phyloP scores from a whole-genome alignment of 2,329 filamentous ascomycete species.

The Fusarium sp. region DNA sequence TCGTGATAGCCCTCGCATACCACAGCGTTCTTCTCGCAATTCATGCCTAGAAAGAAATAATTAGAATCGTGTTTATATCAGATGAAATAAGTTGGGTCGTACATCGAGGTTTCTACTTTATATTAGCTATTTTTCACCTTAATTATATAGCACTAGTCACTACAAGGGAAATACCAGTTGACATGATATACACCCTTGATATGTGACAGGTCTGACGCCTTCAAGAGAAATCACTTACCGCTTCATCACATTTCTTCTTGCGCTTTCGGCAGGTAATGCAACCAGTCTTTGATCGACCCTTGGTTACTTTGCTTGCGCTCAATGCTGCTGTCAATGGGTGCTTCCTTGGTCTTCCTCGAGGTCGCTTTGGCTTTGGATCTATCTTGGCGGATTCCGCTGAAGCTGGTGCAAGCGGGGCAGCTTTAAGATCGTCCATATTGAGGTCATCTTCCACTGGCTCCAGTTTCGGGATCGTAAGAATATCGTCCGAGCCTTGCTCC shows the following conservation, averaged over 20 bases:
- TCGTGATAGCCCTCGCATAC: constrained; percentile 91
- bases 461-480: constrained; percentile 64
- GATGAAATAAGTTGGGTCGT: constrained; percentile 29
- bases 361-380: constrained; percentile 68
- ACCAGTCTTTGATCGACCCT: constrained; percentile 78
- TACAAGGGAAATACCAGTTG: background rate
- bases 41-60: constrained; percentile 69
- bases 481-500: constrained; percentile 62
- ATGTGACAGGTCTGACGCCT: background rate
- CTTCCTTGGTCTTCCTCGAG: constrained; percentile 85
- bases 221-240: constrained; percentile 43
- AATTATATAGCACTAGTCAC: background rate
- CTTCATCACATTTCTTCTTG: constrained; percentile 80
- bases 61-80: constrained; percentile 19
- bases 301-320: constrained; percentile 76
- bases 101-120: constrained; percentile 60
- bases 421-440: constrained; percentile 65
- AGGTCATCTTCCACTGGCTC: constrained; percentile 70
- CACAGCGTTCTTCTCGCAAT: constrained; percentile 94
- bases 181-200: background rate
- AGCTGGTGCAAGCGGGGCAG: constrained; percentile 50
- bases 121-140: constrained; percentile 6
- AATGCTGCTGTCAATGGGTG: constrained; percentile 73
- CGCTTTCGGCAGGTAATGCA: constrained; percentile 76
- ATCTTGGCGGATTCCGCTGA: constrained; percentile 38